Conservation (phyloP, 352 stramenopile genomes). For the Phytophthora sojae region DNA sequence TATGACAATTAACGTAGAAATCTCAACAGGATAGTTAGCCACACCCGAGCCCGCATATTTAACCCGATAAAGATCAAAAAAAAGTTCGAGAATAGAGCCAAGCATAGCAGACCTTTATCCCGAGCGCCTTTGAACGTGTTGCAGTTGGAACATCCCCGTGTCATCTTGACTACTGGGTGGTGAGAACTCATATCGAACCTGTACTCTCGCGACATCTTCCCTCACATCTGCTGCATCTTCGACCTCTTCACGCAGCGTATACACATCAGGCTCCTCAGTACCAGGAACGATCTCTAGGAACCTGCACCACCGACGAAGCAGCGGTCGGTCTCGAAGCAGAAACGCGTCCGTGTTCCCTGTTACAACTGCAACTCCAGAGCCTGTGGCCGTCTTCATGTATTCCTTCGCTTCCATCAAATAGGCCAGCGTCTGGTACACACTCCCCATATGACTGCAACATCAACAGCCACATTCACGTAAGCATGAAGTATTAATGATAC, state of each 20-base stretch:
- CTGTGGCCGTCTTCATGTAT: constrained; percentile 56
- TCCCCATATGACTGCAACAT: constrained; percentile 40
- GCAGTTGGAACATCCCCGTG: constrained; percentile 44
- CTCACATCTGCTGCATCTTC: constrained; percentile 16
- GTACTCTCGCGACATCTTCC: constrained; percentile 15
- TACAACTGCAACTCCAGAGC: constrained; percentile 47
- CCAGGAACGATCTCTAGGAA: constrained; percentile 50
- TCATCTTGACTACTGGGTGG: constrained; percentile 17
- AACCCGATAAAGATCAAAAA: constrained; percentile 14
- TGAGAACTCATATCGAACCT: constrained; percentile 47
- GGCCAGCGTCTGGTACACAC: constrained; percentile 70
- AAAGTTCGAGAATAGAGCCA: not conserved
- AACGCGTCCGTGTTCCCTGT: constrained; percentile 43
- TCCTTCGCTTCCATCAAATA: constrained; percentile 58
- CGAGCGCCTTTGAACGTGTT: constrained; percentile 33
- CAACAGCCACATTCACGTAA: constrained; percentile 6
- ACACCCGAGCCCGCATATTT: constrained; percentile 20
- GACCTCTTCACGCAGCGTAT: constrained; percentile 42
- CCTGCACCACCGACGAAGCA: constrained; percentile 61
- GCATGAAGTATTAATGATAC: not conserved
- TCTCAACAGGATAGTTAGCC: constrained; percentile 32
- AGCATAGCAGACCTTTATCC: constrained; percentile 1
- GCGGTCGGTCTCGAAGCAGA: constrained; percentile 41
- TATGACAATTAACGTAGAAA: constrained; percentile 40
- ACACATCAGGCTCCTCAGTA: constrained; percentile 34